A percentile compares a stretch with the other conserved stretches of the same genome.
These are phyloP conservation scores for Elongisporangium senticosum DNA, from an alignment of 352 stramenopile genomes.

Conservation along the genomic window DNA sequence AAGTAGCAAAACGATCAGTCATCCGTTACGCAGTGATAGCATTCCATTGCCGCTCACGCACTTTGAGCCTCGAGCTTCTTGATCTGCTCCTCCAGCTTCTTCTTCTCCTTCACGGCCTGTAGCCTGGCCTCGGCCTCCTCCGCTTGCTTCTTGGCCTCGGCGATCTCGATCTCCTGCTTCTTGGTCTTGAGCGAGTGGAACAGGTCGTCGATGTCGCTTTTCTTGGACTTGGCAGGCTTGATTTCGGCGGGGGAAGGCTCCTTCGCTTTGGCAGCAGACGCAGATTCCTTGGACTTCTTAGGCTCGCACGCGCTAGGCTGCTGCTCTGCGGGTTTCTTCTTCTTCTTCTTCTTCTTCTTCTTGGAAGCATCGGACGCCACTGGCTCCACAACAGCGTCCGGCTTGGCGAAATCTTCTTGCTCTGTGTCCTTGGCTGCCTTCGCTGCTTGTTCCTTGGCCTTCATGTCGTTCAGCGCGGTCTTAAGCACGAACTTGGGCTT, in stretches of 20 bases:
- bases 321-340: conserved; percentile 35
- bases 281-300: conserved; percentile 16
- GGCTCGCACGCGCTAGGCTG: background rate
- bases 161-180: conserved; percentile 63
- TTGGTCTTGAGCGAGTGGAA: conserved; percentile 70
- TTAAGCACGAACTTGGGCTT: background rate
- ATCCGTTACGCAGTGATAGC: background rate
- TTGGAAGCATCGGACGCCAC: conserved; percentile 5
- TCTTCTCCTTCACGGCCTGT: conserved; percentile 49
- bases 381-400: background rate
- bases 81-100: conserved; percentile 69
- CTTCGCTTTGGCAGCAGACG: background rate
- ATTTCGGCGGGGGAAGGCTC: background rate
- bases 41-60: conserved; percentile 19
- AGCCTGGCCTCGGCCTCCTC: conserved; percentile 38
- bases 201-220: conserved; percentile 70
- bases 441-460: conserved; percentile 8
- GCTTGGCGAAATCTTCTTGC: conserved; percentile 2
- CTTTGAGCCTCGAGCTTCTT: conserved; percentile 78
- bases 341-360: conserved; percentile 48
- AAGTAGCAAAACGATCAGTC: background rate
- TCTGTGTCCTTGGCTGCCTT: conserved; percentile 22
- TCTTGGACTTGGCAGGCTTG: conserved; percentile 11
- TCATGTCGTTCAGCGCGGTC: background rate
- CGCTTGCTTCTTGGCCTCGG: conserved; percentile 44